A percentile compares a stretch with the other conserved stretches of the same genome.
Evolutionary conservation across 192 early-diverging fungal species (phyloP).

Genomic region (Oehlia diaphana): DNA sequence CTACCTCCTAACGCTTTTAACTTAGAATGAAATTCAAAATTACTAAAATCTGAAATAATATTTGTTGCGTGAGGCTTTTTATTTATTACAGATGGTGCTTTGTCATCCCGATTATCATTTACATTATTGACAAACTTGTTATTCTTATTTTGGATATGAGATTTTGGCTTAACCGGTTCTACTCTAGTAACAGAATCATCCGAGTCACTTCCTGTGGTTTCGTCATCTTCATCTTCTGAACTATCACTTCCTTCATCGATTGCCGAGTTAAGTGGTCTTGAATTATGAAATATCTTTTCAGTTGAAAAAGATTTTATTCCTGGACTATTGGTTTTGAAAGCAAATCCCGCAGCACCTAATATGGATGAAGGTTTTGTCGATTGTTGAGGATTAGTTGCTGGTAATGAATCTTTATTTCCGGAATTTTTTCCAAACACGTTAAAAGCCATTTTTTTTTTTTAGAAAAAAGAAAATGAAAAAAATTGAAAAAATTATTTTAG

Average conservation of each 20-base stretch:
- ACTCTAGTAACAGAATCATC: neutral
- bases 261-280: neutral
- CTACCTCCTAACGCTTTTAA: neutral
- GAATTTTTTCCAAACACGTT: neutral
- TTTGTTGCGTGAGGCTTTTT: neutral
- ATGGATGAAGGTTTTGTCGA: neutral
- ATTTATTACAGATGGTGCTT: neutral
- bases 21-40: neutral
- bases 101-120: neutral
- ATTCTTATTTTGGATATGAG: neutral
- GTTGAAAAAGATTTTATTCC: neutral
- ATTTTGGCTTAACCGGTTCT: neutral
- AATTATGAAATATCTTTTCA: neutral
- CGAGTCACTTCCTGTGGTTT: neutral
- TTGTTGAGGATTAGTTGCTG: neutral
- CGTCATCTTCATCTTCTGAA: neutral
- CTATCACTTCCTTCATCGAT: neutral
- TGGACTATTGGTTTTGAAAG: neutral
- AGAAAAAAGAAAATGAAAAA: neutral
- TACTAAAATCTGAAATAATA: neutral
- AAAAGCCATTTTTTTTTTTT: neutral
- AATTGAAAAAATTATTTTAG: neutral
- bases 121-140: neutral
- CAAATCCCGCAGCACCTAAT: neutral
- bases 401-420: neutral